These are phyloP conservation scores for Solanum piurae DNA, from an alignment of 257 asterid species.

Conservation along the genomic window DNA sequence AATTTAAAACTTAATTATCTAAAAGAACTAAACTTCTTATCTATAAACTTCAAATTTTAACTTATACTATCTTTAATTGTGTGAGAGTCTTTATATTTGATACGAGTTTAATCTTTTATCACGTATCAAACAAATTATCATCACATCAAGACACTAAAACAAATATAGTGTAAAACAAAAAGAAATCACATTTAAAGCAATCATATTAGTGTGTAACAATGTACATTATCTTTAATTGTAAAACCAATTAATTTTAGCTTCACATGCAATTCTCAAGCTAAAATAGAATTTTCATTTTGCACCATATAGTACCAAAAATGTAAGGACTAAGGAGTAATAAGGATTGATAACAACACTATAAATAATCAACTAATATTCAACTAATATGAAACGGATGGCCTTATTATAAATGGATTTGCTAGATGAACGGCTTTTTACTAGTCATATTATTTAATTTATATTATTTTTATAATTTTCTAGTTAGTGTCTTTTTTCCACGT, in stretches of 20 bases:
- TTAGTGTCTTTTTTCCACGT: background rate
- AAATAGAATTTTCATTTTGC: background rate
- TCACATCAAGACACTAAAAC: background rate
- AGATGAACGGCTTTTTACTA: background rate
- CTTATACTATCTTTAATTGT: background rate
- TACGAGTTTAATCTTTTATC: background rate
- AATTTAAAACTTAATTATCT: background rate
- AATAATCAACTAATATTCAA: background rate
- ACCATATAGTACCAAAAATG: background rate
- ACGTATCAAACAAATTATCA: background rate
- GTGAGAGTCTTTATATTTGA: background rate
- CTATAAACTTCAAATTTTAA: background rate
- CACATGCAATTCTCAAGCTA: background rate
- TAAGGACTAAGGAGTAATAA: background rate
- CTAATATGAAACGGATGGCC: rapidly evolving
- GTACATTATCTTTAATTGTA: background rate
- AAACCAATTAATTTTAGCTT: background rate
- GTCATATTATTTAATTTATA: background rate
- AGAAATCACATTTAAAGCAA: background rate
- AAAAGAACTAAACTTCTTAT: background rate
- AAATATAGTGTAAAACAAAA: background rate
- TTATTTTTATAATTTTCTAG: background rate
- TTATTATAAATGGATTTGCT: too few species aligned
- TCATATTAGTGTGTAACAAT: background rate
- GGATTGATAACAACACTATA: background rate